These are phyloP conservation scores for Dysphania ambrosioides DNA, from an alignment of 148 eudicot genomes.

Conservation along the genomic window DNA sequence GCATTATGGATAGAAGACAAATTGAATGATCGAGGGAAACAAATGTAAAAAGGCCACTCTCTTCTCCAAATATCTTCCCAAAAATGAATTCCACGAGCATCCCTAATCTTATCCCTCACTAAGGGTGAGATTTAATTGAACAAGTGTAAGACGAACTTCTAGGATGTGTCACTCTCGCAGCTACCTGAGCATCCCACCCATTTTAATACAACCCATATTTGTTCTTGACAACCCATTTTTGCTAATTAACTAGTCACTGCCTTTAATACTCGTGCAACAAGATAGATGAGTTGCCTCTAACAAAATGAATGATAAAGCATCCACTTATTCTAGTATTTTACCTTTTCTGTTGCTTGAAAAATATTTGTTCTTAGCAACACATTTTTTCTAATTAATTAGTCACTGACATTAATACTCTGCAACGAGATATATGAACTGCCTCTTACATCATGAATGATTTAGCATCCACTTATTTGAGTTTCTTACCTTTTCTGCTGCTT, in stretches of 20 bases:
- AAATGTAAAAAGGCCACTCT: too few relatives aligned
- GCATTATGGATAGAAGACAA: background rate
- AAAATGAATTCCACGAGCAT: too few relatives aligned
- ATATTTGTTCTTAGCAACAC: too few relatives aligned
- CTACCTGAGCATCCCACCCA: background rate
- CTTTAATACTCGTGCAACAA: too few relatives aligned
- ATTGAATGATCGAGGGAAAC: background rate
- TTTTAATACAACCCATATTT: background rate
- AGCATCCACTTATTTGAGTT: constrained; percentile 12
- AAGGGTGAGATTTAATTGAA: background rate
- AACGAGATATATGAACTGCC: background rate
- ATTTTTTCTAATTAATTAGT: too few relatives aligned
- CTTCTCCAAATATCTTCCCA: background rate
- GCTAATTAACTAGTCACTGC: too few relatives aligned
- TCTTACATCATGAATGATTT: background rate
- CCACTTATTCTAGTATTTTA: too few relatives aligned
- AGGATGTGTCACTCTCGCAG: background rate
- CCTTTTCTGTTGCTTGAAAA: too few relatives aligned
- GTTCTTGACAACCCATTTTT: too few relatives aligned
- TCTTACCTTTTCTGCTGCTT: constrained; percentile 76
- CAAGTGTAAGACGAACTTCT: background rate
- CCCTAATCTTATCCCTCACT: background rate
- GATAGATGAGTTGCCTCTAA: too few relatives aligned
- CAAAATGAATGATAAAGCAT: too few relatives aligned
- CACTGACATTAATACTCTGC: too few relatives aligned